Percentiles rank a stretch among this genome's conserved stretches.
Conservation (phyloP, 352 stramenopile genomes). For the Phytopythium vexans region DNA sequence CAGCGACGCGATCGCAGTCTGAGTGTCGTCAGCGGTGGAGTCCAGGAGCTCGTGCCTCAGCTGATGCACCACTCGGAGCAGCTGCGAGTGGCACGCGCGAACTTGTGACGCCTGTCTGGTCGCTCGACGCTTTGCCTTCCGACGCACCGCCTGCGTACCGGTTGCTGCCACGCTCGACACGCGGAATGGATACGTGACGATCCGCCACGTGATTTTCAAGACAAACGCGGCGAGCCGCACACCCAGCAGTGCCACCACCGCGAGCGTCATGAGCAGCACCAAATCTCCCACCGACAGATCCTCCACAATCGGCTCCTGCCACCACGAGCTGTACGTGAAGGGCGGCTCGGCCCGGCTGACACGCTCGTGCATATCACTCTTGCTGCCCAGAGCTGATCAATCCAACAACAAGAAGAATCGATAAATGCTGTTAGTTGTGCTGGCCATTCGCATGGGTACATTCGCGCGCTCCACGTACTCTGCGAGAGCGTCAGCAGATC, state of each 20-base stretch:
- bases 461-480: conserved; percentile 21
- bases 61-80: conserved; percentile 40
- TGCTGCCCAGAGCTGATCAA: conserved; percentile 1
- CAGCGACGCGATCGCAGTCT: conserved; percentile 34
- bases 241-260: conserved; percentile 29
- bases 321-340: conserved; percentile 18
- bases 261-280: conserved; percentile 37
- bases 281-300: conserved; percentile 45
- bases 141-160: not conserved
- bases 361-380: not conserved
- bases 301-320: conserved; percentile 28
- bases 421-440: not conserved
- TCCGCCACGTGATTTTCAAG: conserved; percentile 20
- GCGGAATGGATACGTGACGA: conserved; percentile 11
- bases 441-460: not conserved
- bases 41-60: conserved; percentile 40
- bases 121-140: not conserved
- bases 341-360: conserved; percentile 3
- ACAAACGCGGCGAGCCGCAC: conserved; percentile 23
- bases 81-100: conserved; percentile 40
- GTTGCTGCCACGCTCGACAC: not conserved
- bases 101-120: conserved; percentile 22
- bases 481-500: conserved; percentile 50
- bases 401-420: conserved; percentile 2
- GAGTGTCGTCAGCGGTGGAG: conserved; percentile 15